These are phyloP conservation scores for Diaporthe australafricana DNA, from an alignment of 2,329 filamentous ascomycete genomes.

Conservation along the genomic window DNA sequence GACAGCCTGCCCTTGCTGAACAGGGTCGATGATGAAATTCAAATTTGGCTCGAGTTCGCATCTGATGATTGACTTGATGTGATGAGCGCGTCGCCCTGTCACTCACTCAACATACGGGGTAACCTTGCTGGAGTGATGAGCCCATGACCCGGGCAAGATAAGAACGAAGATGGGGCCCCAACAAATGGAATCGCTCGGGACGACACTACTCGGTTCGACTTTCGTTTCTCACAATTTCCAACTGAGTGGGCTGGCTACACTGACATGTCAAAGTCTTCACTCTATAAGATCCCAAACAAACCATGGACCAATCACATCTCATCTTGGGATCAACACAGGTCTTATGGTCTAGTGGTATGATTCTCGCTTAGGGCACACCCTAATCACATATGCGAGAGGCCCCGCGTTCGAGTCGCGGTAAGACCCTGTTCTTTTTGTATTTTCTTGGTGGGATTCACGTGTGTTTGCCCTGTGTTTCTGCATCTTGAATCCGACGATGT, in stretches of 20 bases:
- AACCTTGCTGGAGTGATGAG: background rate
- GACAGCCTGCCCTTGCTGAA: background rate
- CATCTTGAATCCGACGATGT: background rate
- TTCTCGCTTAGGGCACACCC: conserved; percentile 32
- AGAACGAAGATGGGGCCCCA: background rate
- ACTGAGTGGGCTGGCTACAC: too few species aligned
- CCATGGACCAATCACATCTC: background rate
- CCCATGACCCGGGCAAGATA: background rate
- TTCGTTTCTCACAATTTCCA: too few species aligned
- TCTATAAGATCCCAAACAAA: background rate
- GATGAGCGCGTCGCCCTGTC: too few species aligned
- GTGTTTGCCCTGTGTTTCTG: background rate
- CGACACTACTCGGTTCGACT: too few species aligned
- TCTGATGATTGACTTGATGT: too few species aligned
- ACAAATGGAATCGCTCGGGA: background rate
- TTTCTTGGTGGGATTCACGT: background rate
- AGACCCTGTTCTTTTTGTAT: conserved; percentile 18
- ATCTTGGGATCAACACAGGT: conserved; percentile 3
- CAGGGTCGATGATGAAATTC: background rate
- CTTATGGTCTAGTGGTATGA: conserved; percentile 37
- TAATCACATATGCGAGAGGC: conserved; percentile 28
- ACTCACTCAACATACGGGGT: background rate
- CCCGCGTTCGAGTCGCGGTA: conserved; percentile 35
- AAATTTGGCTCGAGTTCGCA: background rate
- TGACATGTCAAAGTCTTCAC: too few species aligned